These are phyloP conservation scores for Nakaseomyces bracarensis DNA, from an alignment of 1,139 yeast genomes.

Conservation along the genomic window DNA sequence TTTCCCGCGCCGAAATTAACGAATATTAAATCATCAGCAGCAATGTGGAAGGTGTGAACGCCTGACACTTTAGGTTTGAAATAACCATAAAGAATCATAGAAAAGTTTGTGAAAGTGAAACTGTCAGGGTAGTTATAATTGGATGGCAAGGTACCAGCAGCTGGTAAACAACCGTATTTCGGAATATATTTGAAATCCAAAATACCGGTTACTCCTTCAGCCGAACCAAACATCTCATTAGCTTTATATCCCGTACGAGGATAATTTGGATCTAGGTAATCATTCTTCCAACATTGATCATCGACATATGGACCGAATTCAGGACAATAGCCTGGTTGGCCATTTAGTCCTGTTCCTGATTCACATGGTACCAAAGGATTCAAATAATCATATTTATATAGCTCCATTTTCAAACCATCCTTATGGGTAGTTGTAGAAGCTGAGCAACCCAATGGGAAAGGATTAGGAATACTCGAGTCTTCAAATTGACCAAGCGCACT, in stretches of 20 bases:
- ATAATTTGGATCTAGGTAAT: not conserved
- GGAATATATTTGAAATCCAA: not conserved
- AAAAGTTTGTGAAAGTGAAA: constrained; percentile 1
- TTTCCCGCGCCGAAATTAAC: constrained; percentile 2
- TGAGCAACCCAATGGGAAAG: not conserved
- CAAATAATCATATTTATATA: not conserved
- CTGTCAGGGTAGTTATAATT: not conserved
- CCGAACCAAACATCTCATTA: not conserved
- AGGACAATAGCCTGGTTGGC: not conserved
- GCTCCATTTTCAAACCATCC: not conserved
- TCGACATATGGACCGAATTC: not conserved
- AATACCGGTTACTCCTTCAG: not conserved
- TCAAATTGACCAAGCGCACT: not conserved
- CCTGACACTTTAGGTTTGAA: constrained; percentile 3
- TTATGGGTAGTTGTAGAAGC: not conserved
- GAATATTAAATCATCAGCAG: not conserved
- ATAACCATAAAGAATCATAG: constrained; percentile 1
- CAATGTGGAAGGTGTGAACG: not conserved
- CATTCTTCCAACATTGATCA: not conserved
- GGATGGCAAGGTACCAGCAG: not conserved
- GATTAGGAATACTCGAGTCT: not conserved
- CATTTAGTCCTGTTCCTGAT: not conserved
- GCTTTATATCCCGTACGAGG: not conserved
- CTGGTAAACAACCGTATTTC: not conserved
- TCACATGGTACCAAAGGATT: not conserved